These are phyloP conservation scores for Cystobasidium sp. DNA, from an alignment of 1,284 basidiomycete genomes.

Conservation along the genomic window DNA sequence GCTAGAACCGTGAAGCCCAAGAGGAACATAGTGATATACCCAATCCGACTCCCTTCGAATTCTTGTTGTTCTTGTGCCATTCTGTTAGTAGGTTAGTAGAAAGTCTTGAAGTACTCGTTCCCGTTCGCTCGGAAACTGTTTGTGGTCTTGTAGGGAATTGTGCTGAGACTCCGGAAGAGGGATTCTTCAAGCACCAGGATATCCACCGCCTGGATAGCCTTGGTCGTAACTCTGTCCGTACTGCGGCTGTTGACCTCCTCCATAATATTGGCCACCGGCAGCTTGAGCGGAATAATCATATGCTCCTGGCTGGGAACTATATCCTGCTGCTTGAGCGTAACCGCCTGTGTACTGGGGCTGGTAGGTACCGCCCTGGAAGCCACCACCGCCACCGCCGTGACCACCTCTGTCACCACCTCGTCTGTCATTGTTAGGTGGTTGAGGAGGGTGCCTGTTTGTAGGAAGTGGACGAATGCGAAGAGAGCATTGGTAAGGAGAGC, in stretches of 20 bases:
- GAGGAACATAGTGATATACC: no score
- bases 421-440: constrained; percentile 23
- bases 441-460: constrained; percentile 34
- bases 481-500: not conserved
- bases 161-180: no score
- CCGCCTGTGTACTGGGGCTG: constrained; percentile 30
- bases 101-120: not conserved
- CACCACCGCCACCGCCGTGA: constrained; percentile 5
- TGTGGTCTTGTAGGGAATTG: no score
- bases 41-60: not conserved
- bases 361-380: constrained; percentile 20
- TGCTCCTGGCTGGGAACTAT: constrained; percentile 16
- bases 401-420: constrained; percentile 12
- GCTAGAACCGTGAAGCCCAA: no score
- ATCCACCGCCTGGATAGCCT: constrained; percentile 19
- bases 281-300: constrained; percentile 11
- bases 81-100: constrained; percentile 1
- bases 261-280: constrained; percentile 27
- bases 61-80: not conserved
- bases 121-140: no score
- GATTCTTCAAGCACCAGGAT: not conserved
- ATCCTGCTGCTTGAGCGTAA: constrained; percentile 18
- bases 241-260: not conserved
- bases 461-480: not conserved
- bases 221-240: constrained; percentile 18